Conservation (phyloP, 306 rosid species). For the Fragaria nilgerrensis region DNA sequence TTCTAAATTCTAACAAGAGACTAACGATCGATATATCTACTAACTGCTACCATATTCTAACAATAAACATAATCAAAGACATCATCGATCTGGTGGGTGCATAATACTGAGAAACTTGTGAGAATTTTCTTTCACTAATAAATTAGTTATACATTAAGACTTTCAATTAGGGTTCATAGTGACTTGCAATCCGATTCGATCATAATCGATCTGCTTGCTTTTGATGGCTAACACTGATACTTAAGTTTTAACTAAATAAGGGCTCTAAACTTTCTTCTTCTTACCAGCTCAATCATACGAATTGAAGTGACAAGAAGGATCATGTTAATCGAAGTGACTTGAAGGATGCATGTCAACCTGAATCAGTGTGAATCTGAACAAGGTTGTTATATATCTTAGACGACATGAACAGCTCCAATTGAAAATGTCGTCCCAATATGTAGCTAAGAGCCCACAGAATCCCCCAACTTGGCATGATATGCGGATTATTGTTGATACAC, state of each 20-base stretch:
- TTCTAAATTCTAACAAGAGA: neutral
- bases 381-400: neutral
- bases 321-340: neutral
- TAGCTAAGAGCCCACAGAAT: conserved; percentile 3
- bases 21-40: neutral
- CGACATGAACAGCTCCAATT: neutral
- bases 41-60: neutral
- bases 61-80: neutral
- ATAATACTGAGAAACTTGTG: neutral
- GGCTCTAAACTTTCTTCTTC: too few relatives aligned
- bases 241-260: neutral
- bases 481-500: too few relatives aligned
- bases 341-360: neutral
- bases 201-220: neutral
- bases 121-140: neutral
- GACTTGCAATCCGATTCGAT: neutral
- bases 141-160: too few relatives aligned
- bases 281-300: neutral
- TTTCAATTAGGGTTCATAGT: neutral
- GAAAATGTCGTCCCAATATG: neutral
- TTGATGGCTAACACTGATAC: neutral
- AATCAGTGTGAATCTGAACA: neutral
- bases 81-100: neutral
- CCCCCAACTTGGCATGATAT: neutral
- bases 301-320: neutral